Evolutionary conservation across 1,139 yeast species (phyloP).

Genomic region (Yamadazyma sp.): DNA sequence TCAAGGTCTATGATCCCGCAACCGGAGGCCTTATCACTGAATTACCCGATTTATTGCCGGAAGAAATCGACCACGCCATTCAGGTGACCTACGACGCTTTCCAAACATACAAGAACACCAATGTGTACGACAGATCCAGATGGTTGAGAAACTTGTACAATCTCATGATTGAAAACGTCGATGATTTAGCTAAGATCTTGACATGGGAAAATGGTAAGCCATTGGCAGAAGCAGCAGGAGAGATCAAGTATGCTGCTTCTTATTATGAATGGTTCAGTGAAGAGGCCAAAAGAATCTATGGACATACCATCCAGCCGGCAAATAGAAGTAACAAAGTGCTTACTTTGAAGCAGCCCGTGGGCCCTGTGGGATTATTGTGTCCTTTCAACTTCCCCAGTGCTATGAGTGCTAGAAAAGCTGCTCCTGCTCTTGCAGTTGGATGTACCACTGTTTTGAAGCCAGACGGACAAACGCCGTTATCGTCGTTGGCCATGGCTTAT

Average conservation of each 20-base stretch:
- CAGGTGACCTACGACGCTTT: conserved; percentile 62
- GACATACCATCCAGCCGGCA: conserved; percentile 42
- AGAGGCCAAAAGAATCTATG: conserved; percentile 43
- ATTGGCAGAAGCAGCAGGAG: conserved; percentile 41
- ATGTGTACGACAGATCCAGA: conserved; percentile 64
- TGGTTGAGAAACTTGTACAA: conserved; percentile 59
- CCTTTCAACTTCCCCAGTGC: conserved; percentile 52
- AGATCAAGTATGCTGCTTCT: conserved; percentile 43
- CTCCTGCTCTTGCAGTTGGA: conserved; percentile 51
- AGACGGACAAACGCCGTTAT: conserved; percentile 45
- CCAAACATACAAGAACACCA: conserved; percentile 52
- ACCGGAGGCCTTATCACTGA: conserved; percentile 56
- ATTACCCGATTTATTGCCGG: conserved; percentile 57
- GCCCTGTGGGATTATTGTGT: conserved; percentile 48
- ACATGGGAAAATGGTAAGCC: conserved; percentile 48
- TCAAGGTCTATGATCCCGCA: conserved; percentile 77
- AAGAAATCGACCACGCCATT: conserved; percentile 60
- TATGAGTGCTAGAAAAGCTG: conserved; percentile 50
- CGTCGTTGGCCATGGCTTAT: conserved; percentile 45
- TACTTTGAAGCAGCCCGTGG: conserved; percentile 47
- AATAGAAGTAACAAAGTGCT: conserved; percentile 39
- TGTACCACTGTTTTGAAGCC: conserved; percentile 50
- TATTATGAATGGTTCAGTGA: conserved; percentile 49
- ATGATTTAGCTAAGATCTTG: conserved; percentile 42
- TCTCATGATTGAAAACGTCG: conserved; percentile 40